Conservation (phyloP, 2,329 filamentous ascomycete genomes). For the Scytalidium lignicola region DNA sequence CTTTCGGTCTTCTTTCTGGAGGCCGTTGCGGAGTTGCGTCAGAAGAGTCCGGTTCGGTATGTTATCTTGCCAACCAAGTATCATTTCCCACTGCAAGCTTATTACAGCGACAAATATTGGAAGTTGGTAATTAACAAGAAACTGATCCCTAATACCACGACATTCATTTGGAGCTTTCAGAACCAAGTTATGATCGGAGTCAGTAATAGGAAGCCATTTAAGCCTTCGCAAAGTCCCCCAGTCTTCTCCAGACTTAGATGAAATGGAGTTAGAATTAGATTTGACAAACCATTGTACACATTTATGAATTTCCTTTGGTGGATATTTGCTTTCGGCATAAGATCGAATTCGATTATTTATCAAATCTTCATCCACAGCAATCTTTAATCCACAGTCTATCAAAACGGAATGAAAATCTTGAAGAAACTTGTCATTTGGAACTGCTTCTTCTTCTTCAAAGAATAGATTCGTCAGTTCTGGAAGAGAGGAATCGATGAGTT, state of each 20-base stretch:
- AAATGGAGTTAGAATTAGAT: conserved; percentile 6
- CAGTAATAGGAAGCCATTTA: conserved; percentile 16
- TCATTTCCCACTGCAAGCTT: conserved; percentile 9
- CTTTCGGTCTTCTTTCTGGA: conserved; percentile 4
- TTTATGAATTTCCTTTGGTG: conserved; percentile 1
- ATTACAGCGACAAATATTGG: conserved; percentile 9
- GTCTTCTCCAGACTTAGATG: not conserved
- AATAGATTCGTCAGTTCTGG: conserved; percentile 12
- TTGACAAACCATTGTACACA: conserved; percentile 7
- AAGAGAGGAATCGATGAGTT: conserved; percentile 16
- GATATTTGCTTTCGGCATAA: conserved; percentile 8
- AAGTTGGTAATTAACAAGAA: conserved; percentile 13
- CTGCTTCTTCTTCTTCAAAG: conserved; percentile 22
- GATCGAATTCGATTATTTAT: conserved; percentile 8
- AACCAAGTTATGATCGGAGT: not conserved
- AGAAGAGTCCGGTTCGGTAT: conserved; percentile 12
- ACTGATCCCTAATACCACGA: conserved; percentile 8
- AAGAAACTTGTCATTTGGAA: conserved; percentile 15
- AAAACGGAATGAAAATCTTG: conserved; percentile 12
- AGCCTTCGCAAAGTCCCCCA: conserved; percentile 4
- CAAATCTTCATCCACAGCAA: conserved; percentile 13
- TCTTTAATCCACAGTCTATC: conserved; percentile 15
- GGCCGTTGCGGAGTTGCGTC: conserved; percentile 12
- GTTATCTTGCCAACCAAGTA: conserved; percentile 15
- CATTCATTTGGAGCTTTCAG: conserved; percentile 14